phyloP scores from a whole-genome alignment of 768 basidiomycete species.

The Gloeostereum incarnatum region DNA sequence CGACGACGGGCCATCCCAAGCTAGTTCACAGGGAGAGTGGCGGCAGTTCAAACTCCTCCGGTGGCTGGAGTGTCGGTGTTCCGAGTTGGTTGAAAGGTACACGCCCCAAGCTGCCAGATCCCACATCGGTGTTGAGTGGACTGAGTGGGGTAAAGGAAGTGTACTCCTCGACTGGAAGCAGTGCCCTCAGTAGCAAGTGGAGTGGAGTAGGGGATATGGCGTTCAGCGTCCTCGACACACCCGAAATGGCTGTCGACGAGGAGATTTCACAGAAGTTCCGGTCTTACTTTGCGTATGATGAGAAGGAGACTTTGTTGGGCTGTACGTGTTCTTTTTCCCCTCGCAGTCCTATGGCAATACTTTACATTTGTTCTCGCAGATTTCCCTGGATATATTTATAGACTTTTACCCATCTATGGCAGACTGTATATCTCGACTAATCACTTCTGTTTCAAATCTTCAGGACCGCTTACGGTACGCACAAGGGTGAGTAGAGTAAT shows the following conservation, averaged over 20 bases:
- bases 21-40: slow-evolving; percentile 19
- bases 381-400: slow-evolving; percentile 84
- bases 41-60: slow-evolving; percentile 7
- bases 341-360: slow-evolving; percentile 1
- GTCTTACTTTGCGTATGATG: slow-evolving; percentile 75
- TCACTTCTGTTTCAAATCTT: slow-evolving; percentile 92
- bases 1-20: slow-evolving; percentile 21
- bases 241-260: slow-evolving; percentile 49
- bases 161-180: slow-evolving; percentile 11
- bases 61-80: slow-evolving; percentile 54
- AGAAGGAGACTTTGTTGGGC: slow-evolving; percentile 79
- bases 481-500: slow-evolving; percentile 58
- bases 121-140: slow-evolving; percentile 20
- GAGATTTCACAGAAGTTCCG: slow-evolving; percentile 72
- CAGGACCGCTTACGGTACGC: slow-evolving; percentile 64
- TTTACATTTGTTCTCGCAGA: slow-evolving; percentile 34
- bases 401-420: slow-evolving; percentile 84
- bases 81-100: slow-evolving; percentile 61
- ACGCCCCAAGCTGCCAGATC: slow-evolving; percentile 34
- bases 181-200: slow-evolving; percentile 7
- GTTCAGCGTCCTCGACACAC: slow-evolving; percentile 77
- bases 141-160: slow-evolving; percentile 9
- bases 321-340: slow-evolving; percentile 44
- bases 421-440: slow-evolving; percentile 87
- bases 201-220: slow-evolving; percentile 48